Percentiles rank a stretch among this genome's conserved stretches.
Evolutionary conservation across 2,329 filamentous ascomycete species (phyloP).

Genomic region (Truncatella angustata): DNA sequence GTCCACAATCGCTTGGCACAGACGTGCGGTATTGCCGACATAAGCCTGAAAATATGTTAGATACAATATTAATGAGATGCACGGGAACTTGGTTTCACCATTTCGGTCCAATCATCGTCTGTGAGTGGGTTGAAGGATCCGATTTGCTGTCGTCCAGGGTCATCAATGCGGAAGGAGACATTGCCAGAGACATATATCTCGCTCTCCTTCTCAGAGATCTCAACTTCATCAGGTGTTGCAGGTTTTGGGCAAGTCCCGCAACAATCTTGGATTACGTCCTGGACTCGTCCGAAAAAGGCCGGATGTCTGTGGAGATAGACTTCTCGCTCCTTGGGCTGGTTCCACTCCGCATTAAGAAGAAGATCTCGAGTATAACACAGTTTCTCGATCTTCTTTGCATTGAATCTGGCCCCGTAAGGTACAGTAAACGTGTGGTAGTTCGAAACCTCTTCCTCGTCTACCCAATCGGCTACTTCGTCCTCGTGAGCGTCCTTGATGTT

Average conservation of each 20-base stretch:
- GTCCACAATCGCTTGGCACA: conserved; percentile 81
- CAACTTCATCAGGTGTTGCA: conserved; percentile 67
- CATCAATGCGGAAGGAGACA: conserved; percentile 73
- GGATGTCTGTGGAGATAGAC: conserved; percentile 81
- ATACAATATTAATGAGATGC: not conserved
- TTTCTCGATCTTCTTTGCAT: conserved; percentile 74
- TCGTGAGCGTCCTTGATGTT: conserved; percentile 77
- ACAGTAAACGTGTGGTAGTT: conserved; percentile 78
- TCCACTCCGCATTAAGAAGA: conserved; percentile 85
- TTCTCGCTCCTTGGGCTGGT: conserved; percentile 69
- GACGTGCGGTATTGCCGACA: conserved; percentile 70
- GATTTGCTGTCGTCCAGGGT: conserved; percentile 70
- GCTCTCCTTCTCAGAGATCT: conserved; percentile 67
- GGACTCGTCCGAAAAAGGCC: conserved; percentile 75
- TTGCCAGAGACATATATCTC: conserved; percentile 75
- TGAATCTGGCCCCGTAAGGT: conserved; percentile 61
- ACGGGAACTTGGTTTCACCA: conserved; percentile 40
- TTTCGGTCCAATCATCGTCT: conserved; percentile 83
- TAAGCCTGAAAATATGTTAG: conserved; percentile 52
- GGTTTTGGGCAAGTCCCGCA: conserved; percentile 76
- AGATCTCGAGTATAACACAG: conserved; percentile 79
- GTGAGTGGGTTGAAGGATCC: conserved; percentile 77
- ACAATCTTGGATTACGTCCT: conserved; percentile 76
- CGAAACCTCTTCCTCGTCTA: conserved; percentile 71
- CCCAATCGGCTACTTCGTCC: conserved; percentile 83